phyloP scores from a whole-genome alignment of 331 rosid genomes.

The Quercus phellos region DNA sequence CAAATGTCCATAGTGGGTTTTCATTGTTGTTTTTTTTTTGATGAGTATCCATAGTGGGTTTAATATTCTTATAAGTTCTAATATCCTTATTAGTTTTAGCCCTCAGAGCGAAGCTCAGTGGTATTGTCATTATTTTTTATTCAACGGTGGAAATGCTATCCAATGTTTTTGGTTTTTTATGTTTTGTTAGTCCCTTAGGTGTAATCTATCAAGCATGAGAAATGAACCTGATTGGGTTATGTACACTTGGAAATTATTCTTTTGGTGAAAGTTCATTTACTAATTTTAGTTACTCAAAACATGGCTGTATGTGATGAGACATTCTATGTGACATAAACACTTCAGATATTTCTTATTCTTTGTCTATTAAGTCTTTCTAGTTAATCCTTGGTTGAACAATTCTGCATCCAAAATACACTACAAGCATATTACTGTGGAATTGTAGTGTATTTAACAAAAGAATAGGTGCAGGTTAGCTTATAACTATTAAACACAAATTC shows the following conservation, averaged over 20 bases:
- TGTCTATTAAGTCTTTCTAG: slow-evolving; percentile 13
- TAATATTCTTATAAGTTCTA: slow-evolving; percentile 24
- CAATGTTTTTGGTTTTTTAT: slow-evolving; percentile 16
- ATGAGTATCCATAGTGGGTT: slow-evolving; percentile 22
- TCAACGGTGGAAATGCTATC: slow-evolving; percentile 25
- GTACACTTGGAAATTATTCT: slow-evolving; percentile 40
- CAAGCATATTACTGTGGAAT: neutral
- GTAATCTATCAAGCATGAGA: slow-evolving; percentile 31
- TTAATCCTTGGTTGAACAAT: neutral
- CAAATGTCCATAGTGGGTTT: slow-evolving; percentile 24
- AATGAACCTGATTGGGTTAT: slow-evolving; percentile 34
- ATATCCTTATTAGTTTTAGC: slow-evolving; percentile 38
- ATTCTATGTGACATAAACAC: neutral
- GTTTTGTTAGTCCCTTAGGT: slow-evolving; percentile 23
- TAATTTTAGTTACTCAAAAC: slow-evolving; percentile 17
- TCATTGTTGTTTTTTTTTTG: too few species aligned
- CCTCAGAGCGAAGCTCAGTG: slow-evolving; percentile 49
- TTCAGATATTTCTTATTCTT: neutral
- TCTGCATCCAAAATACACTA: neutral
- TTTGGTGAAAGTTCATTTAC: slow-evolving; percentile 19
- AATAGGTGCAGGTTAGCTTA: neutral
- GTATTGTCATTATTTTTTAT: slow-evolving; percentile 18
- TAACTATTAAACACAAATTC: neutral
- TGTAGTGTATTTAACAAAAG: neutral
- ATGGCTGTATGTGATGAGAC: neutral